These are phyloP conservation scores for Taiozyma sp. DNA, from an alignment of 1,139 yeast genomes.

Conservation along the genomic window DNA sequence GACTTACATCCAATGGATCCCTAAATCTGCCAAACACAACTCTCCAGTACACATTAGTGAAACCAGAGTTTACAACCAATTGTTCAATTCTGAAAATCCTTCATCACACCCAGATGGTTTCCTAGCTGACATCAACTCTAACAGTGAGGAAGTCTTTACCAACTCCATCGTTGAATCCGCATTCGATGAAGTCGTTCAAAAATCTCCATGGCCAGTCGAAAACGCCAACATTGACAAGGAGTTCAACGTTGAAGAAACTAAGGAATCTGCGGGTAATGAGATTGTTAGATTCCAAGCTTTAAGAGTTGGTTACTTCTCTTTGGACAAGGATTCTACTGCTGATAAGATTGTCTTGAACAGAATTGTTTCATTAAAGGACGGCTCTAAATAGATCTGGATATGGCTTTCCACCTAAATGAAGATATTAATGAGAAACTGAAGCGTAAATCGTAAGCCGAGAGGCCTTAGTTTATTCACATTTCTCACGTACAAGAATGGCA, in stretches of 20 bases:
- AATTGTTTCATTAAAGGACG: constrained; percentile 25
- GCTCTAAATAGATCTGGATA: constrained; percentile 7
- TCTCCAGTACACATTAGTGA: constrained; percentile 67
- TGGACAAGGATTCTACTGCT: constrained; percentile 71
- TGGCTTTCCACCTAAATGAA: neutral
- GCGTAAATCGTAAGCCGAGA: neutral
- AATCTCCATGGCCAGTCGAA: constrained; percentile 75
- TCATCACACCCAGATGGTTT: constrained; percentile 83
- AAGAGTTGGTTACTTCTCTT: constrained; percentile 93
- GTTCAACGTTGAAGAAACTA: constrained; percentile 61
- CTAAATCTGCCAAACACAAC: constrained; percentile 53
- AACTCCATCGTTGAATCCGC: constrained; percentile 78
- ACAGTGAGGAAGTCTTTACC: constrained; percentile 65
- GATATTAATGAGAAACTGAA: neutral
- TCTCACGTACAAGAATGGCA: neutral
- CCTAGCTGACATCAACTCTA: constrained; percentile 75
- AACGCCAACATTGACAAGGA: constrained; percentile 52
- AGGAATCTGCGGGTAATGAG: constrained; percentile 57
- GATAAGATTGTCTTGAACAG: constrained; percentile 39
- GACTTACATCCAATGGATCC: constrained; percentile 97
- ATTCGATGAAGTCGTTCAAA: constrained; percentile 59
- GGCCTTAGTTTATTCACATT: no score
- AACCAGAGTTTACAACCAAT: constrained; percentile 82
- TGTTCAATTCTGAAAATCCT: constrained; percentile 92
- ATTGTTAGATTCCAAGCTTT: constrained; percentile 97